phyloP scores from a whole-genome alignment of 2,329 filamentous ascomycete species.

The Fusarium irregulare region DNA sequence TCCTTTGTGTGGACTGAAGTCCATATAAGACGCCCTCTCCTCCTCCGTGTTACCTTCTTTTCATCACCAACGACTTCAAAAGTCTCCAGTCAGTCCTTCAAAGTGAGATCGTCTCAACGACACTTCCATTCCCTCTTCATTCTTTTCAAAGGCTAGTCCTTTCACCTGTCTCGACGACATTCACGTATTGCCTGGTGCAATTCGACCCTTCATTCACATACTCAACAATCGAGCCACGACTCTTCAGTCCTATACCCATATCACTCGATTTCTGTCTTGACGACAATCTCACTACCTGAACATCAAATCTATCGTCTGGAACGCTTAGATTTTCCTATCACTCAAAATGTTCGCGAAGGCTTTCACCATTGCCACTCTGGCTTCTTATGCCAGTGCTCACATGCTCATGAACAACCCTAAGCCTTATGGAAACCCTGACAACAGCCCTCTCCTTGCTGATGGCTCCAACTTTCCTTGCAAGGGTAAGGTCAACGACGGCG shows the following conservation, averaged over 20 bases:
- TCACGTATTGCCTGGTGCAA: constrained; percentile 46
- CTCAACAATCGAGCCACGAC: constrained; percentile 34
- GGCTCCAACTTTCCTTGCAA: constrained; percentile 89
- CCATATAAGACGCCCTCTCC: constrained; percentile 43
- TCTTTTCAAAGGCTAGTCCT: constrained; percentile 46
- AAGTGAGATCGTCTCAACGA: constrained; percentile 47
- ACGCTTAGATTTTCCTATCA: constrained; percentile 44
- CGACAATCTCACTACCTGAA: constrained; percentile 42
- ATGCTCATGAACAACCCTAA: constrained; percentile 77
- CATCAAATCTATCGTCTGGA: constrained; percentile 48
- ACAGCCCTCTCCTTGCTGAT: constrained; percentile 69
- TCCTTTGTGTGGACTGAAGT: constrained; percentile 28
- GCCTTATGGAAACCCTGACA: constrained; percentile 68
- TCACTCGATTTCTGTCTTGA: constrained; percentile 46
- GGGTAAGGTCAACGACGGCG: constrained; percentile 57
- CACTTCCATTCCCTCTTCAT: constrained; percentile 46
- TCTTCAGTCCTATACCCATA: constrained; percentile 36
- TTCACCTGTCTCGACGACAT: constrained; percentile 37
- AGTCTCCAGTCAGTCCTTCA: constrained; percentile 46
- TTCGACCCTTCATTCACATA: constrained; percentile 41
- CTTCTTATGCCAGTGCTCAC: constrained; percentile 74
- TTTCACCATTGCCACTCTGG: constrained; percentile 66
- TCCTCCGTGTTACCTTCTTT: constrained; percentile 18
- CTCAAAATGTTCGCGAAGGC: constrained; percentile 65
- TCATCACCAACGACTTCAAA: constrained; percentile 43